Evolutionary conservation across 257 asterid species (phyloP), one percentile per base, ranked within the genome.

Genomic region (Fraxinus cuspidata): DNA sequence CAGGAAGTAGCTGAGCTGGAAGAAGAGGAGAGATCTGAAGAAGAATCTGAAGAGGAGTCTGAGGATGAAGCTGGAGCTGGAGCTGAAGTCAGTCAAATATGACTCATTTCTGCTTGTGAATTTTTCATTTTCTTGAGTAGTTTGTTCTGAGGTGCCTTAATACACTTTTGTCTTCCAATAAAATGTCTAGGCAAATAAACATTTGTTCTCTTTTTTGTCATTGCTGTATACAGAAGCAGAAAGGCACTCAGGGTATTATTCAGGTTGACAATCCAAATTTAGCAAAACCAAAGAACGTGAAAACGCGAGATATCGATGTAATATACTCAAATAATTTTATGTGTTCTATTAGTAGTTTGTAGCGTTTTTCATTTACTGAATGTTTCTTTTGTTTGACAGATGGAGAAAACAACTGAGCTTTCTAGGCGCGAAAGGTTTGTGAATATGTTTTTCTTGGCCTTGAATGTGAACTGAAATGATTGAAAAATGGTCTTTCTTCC

Each of bases 381-480:
- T 82, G 70, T 15, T 81, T 68, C 53, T 38, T 72, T 21, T 78
- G 37, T 74, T 76, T 74, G 74, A 84, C 93, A 94, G 98, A 38
- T 88, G 19, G 98, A 92, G 80, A 94, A 92, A 86, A 92, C 98
- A 79, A 84, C 92, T 49, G 98, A 94, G 89, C 98, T 94, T 77
- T 92, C 97, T 40, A 85, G 98, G 69, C 94, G 97, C 67, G 97
- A 92, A 87, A 92, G 97, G 97, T 92, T 74, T 75, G 89, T 85
- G 75, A 65, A 15, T 75, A 51, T 60, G 29, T 79, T n/a, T 58
- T 27, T 9, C 5, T 25, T 25, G 27, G 31, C 65, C 18, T 76
- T 64, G 19, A 7, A 67, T 51, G 53, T 71, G 35, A 40, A 15
- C 27, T 31, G 29, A 63, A 25, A 64, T 23, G 58, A 29, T 60